phyloP scores from a whole-genome alignment of 208 protist species.

The Acanthamoeba healyi region DNA sequence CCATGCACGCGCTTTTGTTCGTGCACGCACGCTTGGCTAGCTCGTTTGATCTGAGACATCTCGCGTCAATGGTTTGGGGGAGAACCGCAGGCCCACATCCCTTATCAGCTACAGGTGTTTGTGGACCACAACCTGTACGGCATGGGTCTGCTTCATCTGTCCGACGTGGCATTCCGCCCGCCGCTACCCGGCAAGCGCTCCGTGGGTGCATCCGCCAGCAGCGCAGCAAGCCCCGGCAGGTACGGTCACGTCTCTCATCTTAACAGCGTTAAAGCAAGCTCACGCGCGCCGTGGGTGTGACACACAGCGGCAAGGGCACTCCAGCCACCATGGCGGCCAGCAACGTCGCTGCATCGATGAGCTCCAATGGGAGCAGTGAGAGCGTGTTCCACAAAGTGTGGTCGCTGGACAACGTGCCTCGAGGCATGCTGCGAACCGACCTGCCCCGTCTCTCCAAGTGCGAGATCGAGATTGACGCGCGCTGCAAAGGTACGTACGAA shows the following conservation, averaged over 20 bases:
- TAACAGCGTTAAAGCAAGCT: too few relatives aligned
- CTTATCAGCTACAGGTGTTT: conserved; percentile 90
- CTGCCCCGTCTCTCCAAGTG: conserved; percentile 39
- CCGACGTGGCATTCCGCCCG: conserved; percentile 76
- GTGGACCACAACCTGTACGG: conserved; percentile 91
- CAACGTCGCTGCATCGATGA: not conserved
- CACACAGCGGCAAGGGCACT: not conserved
- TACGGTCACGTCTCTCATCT: not conserved
- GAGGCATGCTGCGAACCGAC: not conserved
- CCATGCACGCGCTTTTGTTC: not conserved
- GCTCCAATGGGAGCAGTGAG: not conserved
- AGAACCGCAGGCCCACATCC: conserved; percentile 90
- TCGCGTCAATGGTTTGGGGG: too few relatives aligned
- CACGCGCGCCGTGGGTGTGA: too few relatives aligned
- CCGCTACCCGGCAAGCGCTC: conserved; percentile 38
- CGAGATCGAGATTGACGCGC: conserved; percentile 67
- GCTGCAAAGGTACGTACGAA: conserved; percentile 31
- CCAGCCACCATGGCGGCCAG: not conserved
- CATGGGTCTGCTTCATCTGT: conserved; percentile 86
- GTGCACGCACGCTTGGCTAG: too few relatives aligned
- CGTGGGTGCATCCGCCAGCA: not conserved
- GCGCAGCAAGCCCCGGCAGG: not conserved
- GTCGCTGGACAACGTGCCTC: conserved; percentile 53
- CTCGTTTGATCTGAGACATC: not conserved
- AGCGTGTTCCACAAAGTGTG: not conserved